Base-by-base conservation (phyloP, 306 rosid genomes). In the Fagus sylvatica region DNA sequence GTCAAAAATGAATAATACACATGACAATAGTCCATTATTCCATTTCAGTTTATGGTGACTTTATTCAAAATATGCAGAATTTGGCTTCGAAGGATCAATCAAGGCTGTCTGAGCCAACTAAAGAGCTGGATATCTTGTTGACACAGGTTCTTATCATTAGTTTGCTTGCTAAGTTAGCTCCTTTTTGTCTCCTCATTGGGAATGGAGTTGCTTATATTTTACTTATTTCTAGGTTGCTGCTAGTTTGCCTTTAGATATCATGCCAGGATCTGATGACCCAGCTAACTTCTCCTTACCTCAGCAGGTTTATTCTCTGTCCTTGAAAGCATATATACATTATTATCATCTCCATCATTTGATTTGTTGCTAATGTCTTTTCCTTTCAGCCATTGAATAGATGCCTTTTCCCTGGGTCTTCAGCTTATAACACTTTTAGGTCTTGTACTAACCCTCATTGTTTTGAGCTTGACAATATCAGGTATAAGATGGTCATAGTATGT, bases 211-310 rank as follows among this genome's bases (percentile, higher is more conserved):
- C 80, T 80, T 82, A 85, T 33, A 46, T 33, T 72, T 76, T 71
- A 71, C 76, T 40, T 81, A 13, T 84, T 62, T 78, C 77, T 81
- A 94, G 98, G 86, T 94, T 79, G 86, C 89, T 70, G 97, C 91
- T 53, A 89, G 93, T 75, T 80, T 95, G 88, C 87, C 97, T 67
- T 60, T 95, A 77, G 98, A 95, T 86, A 91, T 95, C 87, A 95
- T 95, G 98, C 98, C 98, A 15, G 98, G 98, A 78, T 83, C 91
- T 32, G 73, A 78, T 69, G 98, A 95, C 80, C 98, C 98, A 37
- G 89, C 98, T 19, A 95, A 91, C 79, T 93, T 86, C 84, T 53
- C 97, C 71, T 87, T 95, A 49, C 98, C 98, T 2, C 98, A 95
- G 81, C 98, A 95, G 98, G 98, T 95, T 79, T 66, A 72, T 40